A percentile compares a stretch with the other conserved stretches of the same genome.
phyloP scores from a whole-genome alignment of 2,329 filamentous ascomycete species.

The Dissoconium aciculare region DNA sequence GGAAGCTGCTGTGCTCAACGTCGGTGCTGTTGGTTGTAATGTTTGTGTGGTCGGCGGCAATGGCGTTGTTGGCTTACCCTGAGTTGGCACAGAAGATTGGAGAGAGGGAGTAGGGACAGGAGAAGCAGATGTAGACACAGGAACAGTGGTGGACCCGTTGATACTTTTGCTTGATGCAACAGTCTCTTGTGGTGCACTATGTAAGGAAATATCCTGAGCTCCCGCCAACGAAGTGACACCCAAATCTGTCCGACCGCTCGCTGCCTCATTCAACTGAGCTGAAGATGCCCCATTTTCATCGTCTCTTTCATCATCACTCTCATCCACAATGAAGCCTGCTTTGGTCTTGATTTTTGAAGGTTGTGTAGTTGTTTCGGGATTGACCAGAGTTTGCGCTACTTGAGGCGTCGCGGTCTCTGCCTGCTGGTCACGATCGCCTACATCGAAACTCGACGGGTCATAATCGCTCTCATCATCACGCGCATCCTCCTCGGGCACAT shows the following conservation, averaged over 20 bases:
- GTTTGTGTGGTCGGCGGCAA: constrained; percentile 6
- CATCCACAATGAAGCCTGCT: constrained; percentile 49
- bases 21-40: constrained; percentile 5
- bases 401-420: constrained; percentile 2
- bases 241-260: constrained; percentile 15
- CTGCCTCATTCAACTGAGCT: constrained; percentile 16
- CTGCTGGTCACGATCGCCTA: constrained; percentile 8
- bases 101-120: constrained; percentile 16
- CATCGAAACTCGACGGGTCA: constrained; percentile 21
- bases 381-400: constrained; percentile 4
- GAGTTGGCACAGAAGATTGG: constrained; percentile 19
- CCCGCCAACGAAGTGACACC: constrained; percentile 15
- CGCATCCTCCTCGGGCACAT: constrained; percentile 10
- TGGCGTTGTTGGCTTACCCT: constrained; percentile 20
- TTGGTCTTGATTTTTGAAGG: constrained; percentile 36
- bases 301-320: constrained; percentile 44
- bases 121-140: constrained; percentile 17
- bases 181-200: constrained; percentile 30
- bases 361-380: constrained; percentile 25
- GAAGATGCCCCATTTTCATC: constrained; percentile 14
- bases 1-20: constrained; percentile 7
- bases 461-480: constrained; percentile 23
- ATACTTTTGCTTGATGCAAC: constrained; percentile 22
- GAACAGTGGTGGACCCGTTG: constrained; percentile 22
- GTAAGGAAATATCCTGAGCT: constrained; percentile 43